A percentile compares a stretch with the other conserved stretches of the same genome.
These are phyloP conservation scores for Lolium rigidum DNA, from an alignment of 176 grass and related monocot genomes.

Conservation along the genomic window DNA sequence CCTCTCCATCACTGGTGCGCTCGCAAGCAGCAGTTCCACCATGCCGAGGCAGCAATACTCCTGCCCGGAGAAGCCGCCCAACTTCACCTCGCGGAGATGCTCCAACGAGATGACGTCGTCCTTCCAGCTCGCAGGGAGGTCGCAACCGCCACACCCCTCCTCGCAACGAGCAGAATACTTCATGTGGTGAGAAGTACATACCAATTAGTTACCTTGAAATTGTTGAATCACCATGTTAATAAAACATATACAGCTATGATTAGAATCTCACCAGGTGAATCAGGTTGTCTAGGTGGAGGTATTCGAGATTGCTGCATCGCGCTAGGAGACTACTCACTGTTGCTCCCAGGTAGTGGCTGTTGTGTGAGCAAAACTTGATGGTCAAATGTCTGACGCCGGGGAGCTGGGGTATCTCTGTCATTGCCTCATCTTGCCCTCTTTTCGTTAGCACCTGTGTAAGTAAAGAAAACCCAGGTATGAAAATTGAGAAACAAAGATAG, in stretches of 20 bases:
- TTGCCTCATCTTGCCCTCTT: not conserved
- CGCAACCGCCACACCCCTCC: not conserved
- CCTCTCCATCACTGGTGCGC: not conserved
- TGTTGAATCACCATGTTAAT: not conserved
- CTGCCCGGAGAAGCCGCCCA: not conserved
- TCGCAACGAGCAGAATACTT: not conserved
- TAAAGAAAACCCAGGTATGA: no score
- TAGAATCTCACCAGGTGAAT: not conserved
- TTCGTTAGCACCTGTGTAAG: not conserved
- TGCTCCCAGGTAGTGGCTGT: not conserved
- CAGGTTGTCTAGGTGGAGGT: not conserved
- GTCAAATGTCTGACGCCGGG: not conserved
- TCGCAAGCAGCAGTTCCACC: not conserved
- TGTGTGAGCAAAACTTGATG: not conserved
- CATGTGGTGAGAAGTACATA: not conserved
- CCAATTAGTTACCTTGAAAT: not conserved
- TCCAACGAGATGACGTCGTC: not conserved
- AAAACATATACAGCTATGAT: not conserved
- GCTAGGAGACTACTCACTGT: not conserved
- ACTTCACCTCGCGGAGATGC: not conserved
- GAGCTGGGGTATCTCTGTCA: not conserved
- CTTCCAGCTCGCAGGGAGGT: not conserved
- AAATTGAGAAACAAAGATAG: no score
- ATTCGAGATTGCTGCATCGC: not conserved
- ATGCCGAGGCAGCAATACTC: not conserved